Evolutionary conservation across 768 basidiomycete species (phyloP).

Genomic region (Pleurotus djamor): DNA sequence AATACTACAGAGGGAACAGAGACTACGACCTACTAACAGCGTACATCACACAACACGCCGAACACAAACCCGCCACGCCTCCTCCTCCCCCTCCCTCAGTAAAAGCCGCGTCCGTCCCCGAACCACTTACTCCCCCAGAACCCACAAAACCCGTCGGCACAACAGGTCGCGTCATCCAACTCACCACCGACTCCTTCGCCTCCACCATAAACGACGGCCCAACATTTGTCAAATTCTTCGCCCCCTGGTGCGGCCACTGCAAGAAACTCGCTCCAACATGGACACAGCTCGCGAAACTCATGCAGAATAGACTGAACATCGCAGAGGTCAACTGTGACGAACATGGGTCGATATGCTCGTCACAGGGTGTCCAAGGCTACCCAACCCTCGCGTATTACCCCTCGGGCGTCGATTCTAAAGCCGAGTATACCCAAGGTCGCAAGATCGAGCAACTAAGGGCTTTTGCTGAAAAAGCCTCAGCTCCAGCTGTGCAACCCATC

Average conservation of each 20-base stretch:
- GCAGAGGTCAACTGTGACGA: slow-evolving; percentile 91
- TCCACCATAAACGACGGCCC: slow-evolving; percentile 35
- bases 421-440: slow-evolving; percentile 76
- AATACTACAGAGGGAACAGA: slow-evolving; percentile 53
- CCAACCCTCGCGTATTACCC: slow-evolving; percentile 79
- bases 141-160: not conserved
- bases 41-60: slow-evolving; percentile 48
- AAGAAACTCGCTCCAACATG: slow-evolving; percentile 89
- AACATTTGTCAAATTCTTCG: slow-evolving; percentile 71
- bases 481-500: slow-evolving; percentile 48
- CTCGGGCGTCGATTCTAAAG: slow-evolving; percentile 39
- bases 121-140: slow-evolving; percentile 23
- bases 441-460: slow-evolving; percentile 66
- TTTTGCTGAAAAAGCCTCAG: slow-evolving; percentile 75
- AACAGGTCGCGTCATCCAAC: slow-evolving; percentile 32
- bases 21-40: slow-evolving; percentile 50
- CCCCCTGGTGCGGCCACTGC: slow-evolving; percentile 98
- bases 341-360: slow-evolving; percentile 61
- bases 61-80: slow-evolving; percentile 11
- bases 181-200: slow-evolving; percentile 35
- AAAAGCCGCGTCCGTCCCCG: slow-evolving; percentile 11
- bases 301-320: slow-evolving; percentile 72
- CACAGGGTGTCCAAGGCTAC: slow-evolving; percentile 72
- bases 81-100: slow-evolving; percentile 10
- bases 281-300: slow-evolving; percentile 66